Evolutionary conservation across 495 filamentous ascomycete genomes (phyloP), one percentile per base, ranked within the genome.

Genomic region (Barbatosphaeria neglecta): DNA sequence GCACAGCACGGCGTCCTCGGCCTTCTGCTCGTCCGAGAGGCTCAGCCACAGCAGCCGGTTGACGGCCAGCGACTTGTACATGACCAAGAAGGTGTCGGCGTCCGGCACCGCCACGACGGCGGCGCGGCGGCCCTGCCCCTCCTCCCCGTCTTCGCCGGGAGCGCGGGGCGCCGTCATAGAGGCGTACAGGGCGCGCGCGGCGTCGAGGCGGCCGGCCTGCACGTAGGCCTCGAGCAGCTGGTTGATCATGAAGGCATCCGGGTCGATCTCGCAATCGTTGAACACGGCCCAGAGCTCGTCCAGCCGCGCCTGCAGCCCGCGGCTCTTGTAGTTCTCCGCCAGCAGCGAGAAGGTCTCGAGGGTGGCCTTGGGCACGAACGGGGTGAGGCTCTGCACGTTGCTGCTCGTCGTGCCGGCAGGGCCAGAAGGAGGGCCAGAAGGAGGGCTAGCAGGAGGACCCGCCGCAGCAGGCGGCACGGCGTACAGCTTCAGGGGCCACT

Each of bases 281-380:
- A 87, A 72, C 18, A 69, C 71, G 27, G 72, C 63, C 53, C 75
- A 75, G 10, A 90, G 62, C 33, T 78, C 66, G 41, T 72, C 56
- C 44, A 83, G 67, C 52, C 74, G 70, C 5, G 66, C 59, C 43
- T 77, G 68, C 22, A 80, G 72, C 13, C 75, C 63, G 33, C 82
- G 73, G 41, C 75, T 71, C 41, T 72, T 75, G 56, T 87, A 88
- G 49, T 85, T 78, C 33, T 83, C 72, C 19, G 87, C 76, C 24
- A 90, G 74, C 18, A 90, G 67, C 0, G 76, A 82, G 51, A 88
- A 88, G 0, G 86, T 90, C 52, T 90, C 86, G 27, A 82, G 74
- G 20, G 72, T 87, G 9, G 83, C 86, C 48, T 55, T 25, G 37
- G 70, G 58, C 42, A 58, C 50, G 42, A 52, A 57, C 25, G n/a